These are phyloP conservation scores for Darksidea phi DNA, from an alignment of 495 filamentous ascomycete genomes.

Conservation along the genomic window DNA sequence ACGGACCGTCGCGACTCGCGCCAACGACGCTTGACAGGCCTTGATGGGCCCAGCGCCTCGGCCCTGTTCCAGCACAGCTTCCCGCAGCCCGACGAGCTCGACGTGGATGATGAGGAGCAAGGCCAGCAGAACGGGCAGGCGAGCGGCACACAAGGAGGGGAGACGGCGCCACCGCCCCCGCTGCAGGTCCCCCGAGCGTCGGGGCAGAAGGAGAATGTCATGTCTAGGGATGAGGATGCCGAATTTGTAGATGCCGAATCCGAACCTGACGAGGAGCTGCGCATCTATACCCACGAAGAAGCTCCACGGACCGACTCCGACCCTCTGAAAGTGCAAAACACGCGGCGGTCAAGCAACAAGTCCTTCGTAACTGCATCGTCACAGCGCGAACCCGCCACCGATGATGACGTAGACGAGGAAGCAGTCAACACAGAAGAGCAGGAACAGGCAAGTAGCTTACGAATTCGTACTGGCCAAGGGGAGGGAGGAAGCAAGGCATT, in stretches of 20 bases:
- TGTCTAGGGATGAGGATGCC: conserved; percentile 4
- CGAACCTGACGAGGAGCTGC: conserved; percentile 24
- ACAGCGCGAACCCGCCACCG: not conserved
- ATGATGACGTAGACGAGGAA: not conserved
- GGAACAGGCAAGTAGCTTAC: conserved; percentile 30
- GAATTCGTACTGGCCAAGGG: conserved; percentile 17
- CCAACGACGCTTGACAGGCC: conserved; percentile 46
- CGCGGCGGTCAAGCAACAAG: conserved; percentile 26
- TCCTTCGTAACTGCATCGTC: conserved; percentile 26
- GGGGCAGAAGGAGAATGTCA: conserved; percentile 7
- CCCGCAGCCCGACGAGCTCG: conserved; percentile 47
- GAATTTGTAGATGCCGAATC: conserved; percentile 33
- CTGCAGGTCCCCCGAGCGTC: conserved; percentile 22
- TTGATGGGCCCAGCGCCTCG: conserved; percentile 44
- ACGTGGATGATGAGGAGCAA: conserved; percentile 37
- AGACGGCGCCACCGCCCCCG: conserved; percentile 8
- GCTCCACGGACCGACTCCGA: not conserved
- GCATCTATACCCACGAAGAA: not conserved
- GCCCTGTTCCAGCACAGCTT: conserved; percentile 46
- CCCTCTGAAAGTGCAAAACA: not conserved
- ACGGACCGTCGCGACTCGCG: conserved; percentile 45
- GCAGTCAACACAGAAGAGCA: not conserved
- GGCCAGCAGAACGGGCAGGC: not conserved
- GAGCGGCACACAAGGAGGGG: not conserved
- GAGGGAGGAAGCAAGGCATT: not conserved